Base-by-base conservation (phyloP, 2,329 filamentous ascomycete species). In the Pseudocercospora ulei region DNA sequence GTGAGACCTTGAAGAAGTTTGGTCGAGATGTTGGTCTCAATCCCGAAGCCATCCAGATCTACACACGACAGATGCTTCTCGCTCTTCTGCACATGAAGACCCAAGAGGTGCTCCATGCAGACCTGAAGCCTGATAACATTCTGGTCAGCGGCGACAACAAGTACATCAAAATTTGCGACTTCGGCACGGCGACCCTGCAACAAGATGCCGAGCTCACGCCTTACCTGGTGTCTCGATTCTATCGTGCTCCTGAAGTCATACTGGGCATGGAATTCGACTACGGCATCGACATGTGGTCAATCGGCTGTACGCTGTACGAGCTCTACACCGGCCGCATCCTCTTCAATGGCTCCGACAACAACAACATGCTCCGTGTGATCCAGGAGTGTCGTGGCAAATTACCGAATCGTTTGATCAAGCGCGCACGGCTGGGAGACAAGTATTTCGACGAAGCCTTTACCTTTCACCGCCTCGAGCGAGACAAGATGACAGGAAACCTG, bases 111-210 rank as follows among this genome's bases (percentile, higher is more conserved):
- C 75, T 98, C 36, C 90, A 98, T 60, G 87, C 88, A 8, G 90
- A 98, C 69, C 63, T 98, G 53, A 98, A 98, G 64, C 90, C 90
- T 5, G 90, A 98, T 73, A 98, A 98, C 55, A 88, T 98, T 41
- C 67, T 98, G 55, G 86, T 80, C 50, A 90, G 88, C 52, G 84
- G 93, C 50, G 76, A 70, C 43, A 79, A 82, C 43, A 93, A 80
- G 51, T 64, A 85, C 17, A 73, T 98, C 56, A 98, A 98, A 62
- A 83, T 98, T 38, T 95, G 87, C 61, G 90, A 98, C 69, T 66
- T 98, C 57, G 90, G 90, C 38, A 96, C 90, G n/a, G 90, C 90
- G 17, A 88, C 88, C 41, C 82, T 94, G 55, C 78, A 81, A 38
- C 81, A 82, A 7, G 90, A 98, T 53, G 90, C 82, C 48, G 85